These are phyloP conservation scores for Xylariaceae sp. DNA, from an alignment of 2,329 filamentous ascomycete genomes.

Conservation along the genomic window DNA sequence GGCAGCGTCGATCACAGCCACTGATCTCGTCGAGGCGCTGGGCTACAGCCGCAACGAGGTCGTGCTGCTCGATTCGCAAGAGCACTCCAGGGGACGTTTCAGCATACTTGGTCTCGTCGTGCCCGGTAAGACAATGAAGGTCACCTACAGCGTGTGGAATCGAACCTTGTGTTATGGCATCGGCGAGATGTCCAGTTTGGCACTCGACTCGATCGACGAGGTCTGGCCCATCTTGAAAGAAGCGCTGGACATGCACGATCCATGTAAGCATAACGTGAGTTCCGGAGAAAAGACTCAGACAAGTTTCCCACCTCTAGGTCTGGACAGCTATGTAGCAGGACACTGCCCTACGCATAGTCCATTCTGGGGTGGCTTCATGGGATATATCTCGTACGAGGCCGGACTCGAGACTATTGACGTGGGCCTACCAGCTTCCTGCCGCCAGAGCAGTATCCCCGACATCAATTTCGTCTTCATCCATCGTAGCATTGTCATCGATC, in stretches of 20 bases:
- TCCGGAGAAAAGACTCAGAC: too few relatives aligned
- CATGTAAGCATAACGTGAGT: neutral
- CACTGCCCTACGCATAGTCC: neutral
- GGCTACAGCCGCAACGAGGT: neutral
- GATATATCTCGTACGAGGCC: neutral
- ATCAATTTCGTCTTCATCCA: constrained; percentile 1
- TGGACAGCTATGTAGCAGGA: neutral
- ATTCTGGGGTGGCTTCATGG: neutral
- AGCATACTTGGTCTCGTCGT: neutral
- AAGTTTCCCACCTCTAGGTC: neutral
- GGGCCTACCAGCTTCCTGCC: neutral
- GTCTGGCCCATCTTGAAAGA: neutral
- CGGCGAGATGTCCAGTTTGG: neutral
- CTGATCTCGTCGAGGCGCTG: neutral
- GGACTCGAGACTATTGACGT: neutral
- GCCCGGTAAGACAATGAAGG: neutral
- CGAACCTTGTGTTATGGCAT: neutral
- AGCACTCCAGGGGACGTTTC: neutral
- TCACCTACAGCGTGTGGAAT: neutral
- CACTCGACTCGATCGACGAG: neutral
- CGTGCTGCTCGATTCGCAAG: neutral
- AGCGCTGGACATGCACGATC: neutral
- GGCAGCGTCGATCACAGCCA: neutral
- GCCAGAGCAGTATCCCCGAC: neutral
- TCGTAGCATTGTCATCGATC: neutral